Evolutionary conservation across 352 stramenopile species (phyloP).

Genomic region (Globisporangium polare): DNA sequence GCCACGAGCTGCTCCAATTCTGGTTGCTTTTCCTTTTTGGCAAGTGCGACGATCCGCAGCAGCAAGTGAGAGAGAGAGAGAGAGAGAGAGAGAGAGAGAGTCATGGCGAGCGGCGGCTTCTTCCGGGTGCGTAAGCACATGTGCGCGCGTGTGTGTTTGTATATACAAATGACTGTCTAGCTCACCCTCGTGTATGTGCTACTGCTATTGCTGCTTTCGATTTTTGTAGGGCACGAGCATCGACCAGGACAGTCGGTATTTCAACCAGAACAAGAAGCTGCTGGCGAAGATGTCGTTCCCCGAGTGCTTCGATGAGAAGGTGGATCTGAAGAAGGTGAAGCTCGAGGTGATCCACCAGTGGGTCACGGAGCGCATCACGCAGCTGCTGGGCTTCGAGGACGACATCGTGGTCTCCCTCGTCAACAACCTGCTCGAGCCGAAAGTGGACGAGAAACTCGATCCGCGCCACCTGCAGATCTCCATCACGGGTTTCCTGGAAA

Average conservation of each 20-base stretch:
- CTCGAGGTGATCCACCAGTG: conserved; percentile 88
- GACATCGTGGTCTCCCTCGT: conserved; percentile 88
- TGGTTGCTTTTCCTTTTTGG: not conserved
- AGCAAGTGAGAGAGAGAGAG: no score
- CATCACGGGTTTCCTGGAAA: conserved; percentile 90
- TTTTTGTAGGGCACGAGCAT: conserved; percentile 46
- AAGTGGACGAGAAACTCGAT: conserved; percentile 69
- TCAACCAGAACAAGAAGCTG: conserved; percentile 87
- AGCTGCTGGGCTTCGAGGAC: conserved; percentile 89
- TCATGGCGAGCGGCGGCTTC: conserved; percentile 31
- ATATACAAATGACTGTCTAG: not conserved
- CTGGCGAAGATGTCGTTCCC: conserved; percentile 83
- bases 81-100: not conserved
- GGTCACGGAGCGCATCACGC: conserved; percentile 82
- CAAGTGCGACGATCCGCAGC: not conserved
- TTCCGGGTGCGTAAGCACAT: conserved; percentile 23
- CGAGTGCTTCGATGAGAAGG: conserved; percentile 66
- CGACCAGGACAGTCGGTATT: conserved; percentile 84
- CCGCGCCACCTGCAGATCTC: conserved; percentile 87
- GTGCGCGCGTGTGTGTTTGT: not conserved
- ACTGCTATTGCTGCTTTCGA: not conserved
- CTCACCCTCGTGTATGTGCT: not conserved
- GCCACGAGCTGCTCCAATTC: conserved; percentile 6
- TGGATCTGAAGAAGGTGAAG: conserved; percentile 89
- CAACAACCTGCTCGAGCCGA: conserved; percentile 81